Evolutionary conservation across 2,329 filamentous ascomycete species (phyloP).

Genomic region (Zymoseptoria brevis): DNA sequence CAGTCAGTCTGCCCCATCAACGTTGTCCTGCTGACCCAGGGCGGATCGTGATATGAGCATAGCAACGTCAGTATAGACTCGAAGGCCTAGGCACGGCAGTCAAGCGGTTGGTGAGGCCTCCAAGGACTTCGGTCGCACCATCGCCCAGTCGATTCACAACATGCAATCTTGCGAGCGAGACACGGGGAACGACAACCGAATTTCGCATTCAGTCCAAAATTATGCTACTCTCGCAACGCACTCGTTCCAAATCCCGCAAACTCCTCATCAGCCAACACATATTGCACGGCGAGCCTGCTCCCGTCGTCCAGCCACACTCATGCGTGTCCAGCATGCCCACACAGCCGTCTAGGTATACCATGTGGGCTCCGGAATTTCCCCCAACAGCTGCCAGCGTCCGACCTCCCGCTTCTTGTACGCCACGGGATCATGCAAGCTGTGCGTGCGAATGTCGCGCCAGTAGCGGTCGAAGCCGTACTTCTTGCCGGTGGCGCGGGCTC

Average conservation of each 20-base stretch:
- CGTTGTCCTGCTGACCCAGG: too few species aligned
- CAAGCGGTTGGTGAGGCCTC: too few species aligned
- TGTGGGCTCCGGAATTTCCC: constrained; percentile 50
- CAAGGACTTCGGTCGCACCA: too few species aligned
- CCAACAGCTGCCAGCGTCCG: constrained; percentile 49
- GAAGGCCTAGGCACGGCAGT: too few species aligned
- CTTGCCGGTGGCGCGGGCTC: constrained; percentile 48
- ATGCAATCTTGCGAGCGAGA: neutral
- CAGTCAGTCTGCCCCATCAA: too few species aligned
- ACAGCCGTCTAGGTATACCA: constrained; percentile 50
- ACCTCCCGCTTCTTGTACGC: constrained; percentile 59
- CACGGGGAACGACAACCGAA: neutral
- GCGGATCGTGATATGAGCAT: too few species aligned
- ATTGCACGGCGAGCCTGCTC: neutral
- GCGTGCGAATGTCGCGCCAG: constrained; percentile 59
- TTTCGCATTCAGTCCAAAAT: neutral
- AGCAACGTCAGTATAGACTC: too few species aligned
- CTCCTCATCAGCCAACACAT: neutral
- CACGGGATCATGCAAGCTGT: constrained; percentile 59
- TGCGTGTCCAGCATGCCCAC: constrained; percentile 1
- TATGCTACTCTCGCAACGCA: neutral
- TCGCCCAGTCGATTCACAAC: neutral
- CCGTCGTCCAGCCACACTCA: neutral
- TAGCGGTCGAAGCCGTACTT: constrained; percentile 57
- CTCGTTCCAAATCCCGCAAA: neutral